phyloP scores from a whole-genome alignment of 2,329 filamentous ascomycete species.

The Neoscytalidium dimidiatum region DNA sequence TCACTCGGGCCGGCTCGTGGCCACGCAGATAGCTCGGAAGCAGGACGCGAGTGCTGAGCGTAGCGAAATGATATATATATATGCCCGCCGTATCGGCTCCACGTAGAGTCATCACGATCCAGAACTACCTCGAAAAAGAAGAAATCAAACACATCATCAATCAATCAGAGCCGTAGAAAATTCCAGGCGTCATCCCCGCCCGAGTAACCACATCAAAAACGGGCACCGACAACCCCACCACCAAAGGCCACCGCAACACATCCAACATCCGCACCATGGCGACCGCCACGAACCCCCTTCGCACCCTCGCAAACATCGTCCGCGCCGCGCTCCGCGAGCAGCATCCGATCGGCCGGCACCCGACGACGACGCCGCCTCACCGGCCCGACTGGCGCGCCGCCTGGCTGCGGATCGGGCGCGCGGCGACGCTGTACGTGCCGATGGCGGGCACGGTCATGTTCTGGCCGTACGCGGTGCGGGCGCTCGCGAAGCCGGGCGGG shows the following conservation, averaged over 20 bases:
- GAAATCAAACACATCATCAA: background rate
- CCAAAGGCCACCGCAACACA: background rate
- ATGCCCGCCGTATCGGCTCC: no score
- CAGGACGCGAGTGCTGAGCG: background rate
- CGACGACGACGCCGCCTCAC: background rate
- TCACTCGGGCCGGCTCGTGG: background rate
- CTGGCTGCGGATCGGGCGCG: background rate
- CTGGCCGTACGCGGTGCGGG: background rate
- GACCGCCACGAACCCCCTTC: background rate
- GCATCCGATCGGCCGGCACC: background rate
- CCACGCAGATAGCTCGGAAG: background rate
- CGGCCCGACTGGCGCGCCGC: background rate
- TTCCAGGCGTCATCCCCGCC: no score
- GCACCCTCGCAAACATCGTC: background rate
- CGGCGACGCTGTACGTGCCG: background rate
- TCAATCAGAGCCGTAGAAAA: background rate
- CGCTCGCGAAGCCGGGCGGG: background rate
- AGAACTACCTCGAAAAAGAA: no score
- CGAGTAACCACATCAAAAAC: background rate
- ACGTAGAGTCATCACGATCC: background rate
- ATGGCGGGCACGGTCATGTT: background rate
- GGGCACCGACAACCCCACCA: no score
- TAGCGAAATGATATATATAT: background rate
- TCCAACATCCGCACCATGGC: background rate
- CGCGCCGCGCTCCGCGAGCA: background rate